Evolutionary conservation across 2,329 filamentous ascomycete genomes (phyloP).

Genomic region (Cladophialophora chaetospira): DNA sequence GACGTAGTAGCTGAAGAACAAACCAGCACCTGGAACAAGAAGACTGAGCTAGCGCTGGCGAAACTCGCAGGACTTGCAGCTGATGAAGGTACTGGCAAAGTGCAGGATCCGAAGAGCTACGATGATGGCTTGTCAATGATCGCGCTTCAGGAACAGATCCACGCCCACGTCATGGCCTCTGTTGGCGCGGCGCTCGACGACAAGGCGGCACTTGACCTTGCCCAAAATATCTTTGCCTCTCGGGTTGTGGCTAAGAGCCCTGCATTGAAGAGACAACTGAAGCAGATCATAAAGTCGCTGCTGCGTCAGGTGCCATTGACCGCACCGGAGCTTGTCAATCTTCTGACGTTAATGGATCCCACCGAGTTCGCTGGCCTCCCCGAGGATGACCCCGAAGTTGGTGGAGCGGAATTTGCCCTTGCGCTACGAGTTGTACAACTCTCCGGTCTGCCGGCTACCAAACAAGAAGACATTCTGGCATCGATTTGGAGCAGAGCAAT

Average conservation of each 20-base stretch:
- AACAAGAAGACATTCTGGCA: slow-evolving; percentile 53
- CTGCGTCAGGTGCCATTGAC: slow-evolving; percentile 70
- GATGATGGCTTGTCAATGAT: slow-evolving; percentile 52
- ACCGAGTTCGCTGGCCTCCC: slow-evolving; percentile 43
- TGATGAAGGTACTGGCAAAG: slow-evolving; percentile 55
- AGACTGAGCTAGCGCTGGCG: slow-evolving; percentile 84
- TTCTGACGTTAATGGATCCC: slow-evolving; percentile 76
- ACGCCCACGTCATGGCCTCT: slow-evolving; percentile 67
- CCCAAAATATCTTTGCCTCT: slow-evolving; percentile 67
- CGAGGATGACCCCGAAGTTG: slow-evolving; percentile 50
- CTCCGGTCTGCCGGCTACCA: slow-evolving; percentile 39
- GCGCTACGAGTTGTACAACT: slow-evolving; percentile 64
- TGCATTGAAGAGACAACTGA: slow-evolving; percentile 71
- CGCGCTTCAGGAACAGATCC: slow-evolving; percentile 76
- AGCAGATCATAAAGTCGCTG: slow-evolving; percentile 68
- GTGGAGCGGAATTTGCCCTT: slow-evolving; percentile 68
- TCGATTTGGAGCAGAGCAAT: slow-evolving; percentile 89
- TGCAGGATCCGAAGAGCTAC: slow-evolving; percentile 17
- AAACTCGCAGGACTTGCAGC: slow-evolving; percentile 78
- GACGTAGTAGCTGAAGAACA: slow-evolving; percentile 71
- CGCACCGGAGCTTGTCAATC: slow-evolving; percentile 57
- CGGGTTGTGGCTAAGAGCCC: slow-evolving; percentile 58
- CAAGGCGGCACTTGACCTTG: slow-evolving; percentile 71
- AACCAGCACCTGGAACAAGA: slow-evolving; percentile 85
- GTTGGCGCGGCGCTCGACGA: slow-evolving; percentile 76